Evolutionary conservation across 202 grass and related monocot genomes (phyloP).

Genomic region (Zoysia matrella): DNA sequence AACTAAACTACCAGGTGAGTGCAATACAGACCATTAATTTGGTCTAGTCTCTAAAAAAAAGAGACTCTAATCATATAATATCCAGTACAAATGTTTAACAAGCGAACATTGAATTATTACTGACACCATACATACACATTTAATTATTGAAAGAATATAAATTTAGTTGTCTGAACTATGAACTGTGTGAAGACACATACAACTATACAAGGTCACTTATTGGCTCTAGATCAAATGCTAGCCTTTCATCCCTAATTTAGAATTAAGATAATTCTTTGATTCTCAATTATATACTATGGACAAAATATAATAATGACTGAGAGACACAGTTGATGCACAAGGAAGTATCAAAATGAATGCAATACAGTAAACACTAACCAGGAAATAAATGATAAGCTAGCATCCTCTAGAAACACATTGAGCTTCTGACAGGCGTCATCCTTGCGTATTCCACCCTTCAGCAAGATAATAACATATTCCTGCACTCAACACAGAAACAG

Average conservation of each 20-base stretch:
- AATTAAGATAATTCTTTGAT: background rate
- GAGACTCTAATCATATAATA: background rate
- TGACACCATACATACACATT: background rate
- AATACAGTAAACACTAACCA: constrained; percentile 55
- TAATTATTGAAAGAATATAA: background rate
- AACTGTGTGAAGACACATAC: background rate
- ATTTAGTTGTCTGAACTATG: background rate
- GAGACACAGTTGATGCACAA: background rate
- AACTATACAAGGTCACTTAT: background rate
- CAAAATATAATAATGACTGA: background rate
- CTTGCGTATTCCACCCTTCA: constrained; percentile 57
- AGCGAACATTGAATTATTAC: background rate
- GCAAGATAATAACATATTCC: constrained; percentile 71
- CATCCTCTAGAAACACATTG: constrained; percentile 58
- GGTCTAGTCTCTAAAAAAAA: background rate
- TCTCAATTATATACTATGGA: constrained; percentile 10
- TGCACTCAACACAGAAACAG: constrained; percentile 61
- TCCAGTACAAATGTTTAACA: background rate
- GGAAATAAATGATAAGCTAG: constrained; percentile 59
- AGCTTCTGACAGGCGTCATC: constrained; percentile 51
- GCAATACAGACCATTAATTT: background rate
- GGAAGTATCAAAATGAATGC: constrained; percentile 12
- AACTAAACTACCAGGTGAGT: background rate
- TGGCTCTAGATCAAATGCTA: background rate
- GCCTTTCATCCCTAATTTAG: background rate